These are phyloP conservation scores for Blepharisma stoltei DNA, from an alignment of 73 alveolate genomes.

Conservation along the genomic window DNA sequence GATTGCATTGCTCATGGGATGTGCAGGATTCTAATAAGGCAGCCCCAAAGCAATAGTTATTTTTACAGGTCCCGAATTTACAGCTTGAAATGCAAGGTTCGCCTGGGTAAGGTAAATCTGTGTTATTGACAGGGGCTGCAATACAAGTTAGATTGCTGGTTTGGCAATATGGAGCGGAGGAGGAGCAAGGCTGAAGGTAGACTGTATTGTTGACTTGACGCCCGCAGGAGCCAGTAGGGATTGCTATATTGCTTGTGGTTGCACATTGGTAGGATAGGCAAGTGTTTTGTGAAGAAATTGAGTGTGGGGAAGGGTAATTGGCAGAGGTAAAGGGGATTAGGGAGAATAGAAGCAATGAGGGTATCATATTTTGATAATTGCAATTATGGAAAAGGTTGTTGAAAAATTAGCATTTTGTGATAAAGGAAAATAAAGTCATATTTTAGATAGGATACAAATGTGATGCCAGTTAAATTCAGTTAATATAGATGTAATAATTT, in stretches of 20 bases:
- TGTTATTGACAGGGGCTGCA: background rate
- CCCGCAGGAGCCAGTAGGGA: constrained; percentile 6
- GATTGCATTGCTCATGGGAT: background rate
- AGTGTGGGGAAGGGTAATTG: too few species aligned
- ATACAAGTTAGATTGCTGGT: background rate
- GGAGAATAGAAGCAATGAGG: too few species aligned
- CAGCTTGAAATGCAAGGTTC: background rate
- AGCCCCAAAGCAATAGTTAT: background rate
- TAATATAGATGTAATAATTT: too few species aligned
- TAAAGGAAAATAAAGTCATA: too few species aligned
- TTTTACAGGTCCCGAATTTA: background rate
- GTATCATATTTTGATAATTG: too few species aligned
- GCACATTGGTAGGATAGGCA: constrained; percentile 21
- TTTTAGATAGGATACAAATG: too few species aligned
- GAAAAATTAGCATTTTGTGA: too few species aligned
- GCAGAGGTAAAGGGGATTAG: too few species aligned
- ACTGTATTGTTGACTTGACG: background rate
- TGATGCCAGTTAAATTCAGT: too few species aligned
- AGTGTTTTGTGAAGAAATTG: background rate
- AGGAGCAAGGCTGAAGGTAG: background rate
- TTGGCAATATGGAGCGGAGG: background rate
- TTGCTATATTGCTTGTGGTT: background rate
- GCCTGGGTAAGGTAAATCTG: constrained; percentile 11
- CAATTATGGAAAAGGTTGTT: too few species aligned
- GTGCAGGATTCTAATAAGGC: background rate